A percentile compares a stretch with the other conserved stretches of the same genome.
These are phyloP conservation scores for Cruciata laevipes DNA, from an alignment of 257 asterid genomes.

Conservation along the genomic window DNA sequence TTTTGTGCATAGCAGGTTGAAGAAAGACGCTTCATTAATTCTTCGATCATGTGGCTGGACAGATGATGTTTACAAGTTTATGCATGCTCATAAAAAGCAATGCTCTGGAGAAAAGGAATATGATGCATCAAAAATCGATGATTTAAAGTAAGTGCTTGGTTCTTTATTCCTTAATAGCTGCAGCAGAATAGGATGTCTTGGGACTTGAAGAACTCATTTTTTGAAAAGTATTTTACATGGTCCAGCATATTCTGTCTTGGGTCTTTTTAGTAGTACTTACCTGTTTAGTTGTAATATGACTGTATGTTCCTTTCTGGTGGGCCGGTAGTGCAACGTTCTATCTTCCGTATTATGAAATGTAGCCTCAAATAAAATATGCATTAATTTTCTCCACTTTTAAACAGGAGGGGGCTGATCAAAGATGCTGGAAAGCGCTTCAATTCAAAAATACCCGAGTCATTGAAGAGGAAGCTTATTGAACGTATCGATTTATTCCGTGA, in stretches of 20 bases:
- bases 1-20: slow-evolving; percentile 48
- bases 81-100: slow-evolving; percentile 56
- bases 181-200: background rate
- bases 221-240: too few relatives aligned
- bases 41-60: slow-evolving; percentile 80
- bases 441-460: slow-evolving; percentile 58
- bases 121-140: slow-evolving; percentile 30
- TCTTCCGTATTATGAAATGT: background rate
- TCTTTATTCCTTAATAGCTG: slow-evolving; percentile 10
- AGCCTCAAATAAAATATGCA: background rate
- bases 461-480: slow-evolving; percentile 55
- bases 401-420: slow-evolving; percentile 59
- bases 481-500: slow-evolving; percentile 46
- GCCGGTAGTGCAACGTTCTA: too few relatives aligned
- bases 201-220: background rate
- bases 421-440: slow-evolving; percentile 53
- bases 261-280: background rate
- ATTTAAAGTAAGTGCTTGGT: slow-evolving; percentile 53
- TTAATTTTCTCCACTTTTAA: background rate
- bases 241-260: slow-evolving; percentile 1
- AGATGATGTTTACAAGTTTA: slow-evolving; percentile 57
- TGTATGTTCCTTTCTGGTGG: background rate
- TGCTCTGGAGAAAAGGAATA: slow-evolving; percentile 35
- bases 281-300: background rate
- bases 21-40: slow-evolving; percentile 58